Evolutionary conservation across 148 eudicot genomes (phyloP).

Genomic region (Chenopodium berlandieri): DNA sequence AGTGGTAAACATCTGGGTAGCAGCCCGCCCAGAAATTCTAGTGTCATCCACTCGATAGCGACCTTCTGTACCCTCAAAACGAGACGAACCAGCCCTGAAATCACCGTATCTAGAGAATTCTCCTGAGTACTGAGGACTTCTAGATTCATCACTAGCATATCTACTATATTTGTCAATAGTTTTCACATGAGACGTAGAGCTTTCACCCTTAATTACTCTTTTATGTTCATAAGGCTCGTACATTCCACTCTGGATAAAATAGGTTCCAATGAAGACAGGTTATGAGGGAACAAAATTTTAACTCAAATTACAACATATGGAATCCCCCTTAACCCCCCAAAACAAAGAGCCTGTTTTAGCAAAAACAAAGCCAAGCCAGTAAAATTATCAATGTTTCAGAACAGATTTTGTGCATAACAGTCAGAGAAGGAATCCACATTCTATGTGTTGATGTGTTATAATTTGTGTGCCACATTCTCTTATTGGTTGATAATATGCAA

Average conservation of each 20-base stretch:
- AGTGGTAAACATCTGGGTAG: constrained; percentile 44
- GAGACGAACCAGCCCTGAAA: constrained; percentile 34
- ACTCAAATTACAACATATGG: neutral
- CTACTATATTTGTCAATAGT: constrained; percentile 33
- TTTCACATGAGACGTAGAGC: constrained; percentile 25
- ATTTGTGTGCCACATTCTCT: neutral
- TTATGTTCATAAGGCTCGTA: constrained; percentile 34
- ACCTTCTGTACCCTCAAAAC: constrained; percentile 52
- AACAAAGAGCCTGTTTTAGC: neutral
- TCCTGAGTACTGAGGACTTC: constrained; percentile 38
- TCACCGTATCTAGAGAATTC: constrained; percentile 33
- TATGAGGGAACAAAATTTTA: neutral
- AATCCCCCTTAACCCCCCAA: too few relatives aligned
- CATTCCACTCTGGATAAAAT: constrained; percentile 30
- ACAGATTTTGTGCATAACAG: neutral
- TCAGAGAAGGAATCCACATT: too few relatives aligned
- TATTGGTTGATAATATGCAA: neutral
- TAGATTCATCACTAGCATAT: constrained; percentile 31
- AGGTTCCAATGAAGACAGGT: neutral
- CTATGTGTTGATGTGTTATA: too few relatives aligned
- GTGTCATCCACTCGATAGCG: constrained; percentile 48
- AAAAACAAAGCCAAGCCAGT: neutral
- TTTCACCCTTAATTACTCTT: constrained; percentile 24
- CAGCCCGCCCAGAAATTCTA: constrained; percentile 42
- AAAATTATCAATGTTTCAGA: neutral